These are phyloP conservation scores for Rhizopogon salebrosus DNA, from an alignment of 768 basidiomycete genomes.

Conservation along the genomic window DNA sequence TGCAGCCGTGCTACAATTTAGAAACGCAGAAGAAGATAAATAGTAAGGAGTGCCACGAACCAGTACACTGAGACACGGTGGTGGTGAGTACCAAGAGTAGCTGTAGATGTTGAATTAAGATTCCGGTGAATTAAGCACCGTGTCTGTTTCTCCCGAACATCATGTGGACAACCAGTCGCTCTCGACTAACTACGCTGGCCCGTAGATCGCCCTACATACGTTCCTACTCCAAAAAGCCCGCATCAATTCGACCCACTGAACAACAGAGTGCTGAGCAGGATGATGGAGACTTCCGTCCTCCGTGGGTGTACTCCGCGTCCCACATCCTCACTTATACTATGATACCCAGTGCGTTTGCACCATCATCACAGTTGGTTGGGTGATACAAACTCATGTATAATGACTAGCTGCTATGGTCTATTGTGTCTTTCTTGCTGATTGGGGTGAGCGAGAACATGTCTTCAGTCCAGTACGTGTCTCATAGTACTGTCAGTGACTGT, in stretches of 20 bases:
- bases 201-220: background rate
- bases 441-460: constrained; percentile 67
- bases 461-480: constrained; percentile 53
- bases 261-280: constrained; percentile 6
- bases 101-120: too few relatives aligned
- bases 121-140: too few relatives aligned
- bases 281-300: constrained; percentile 47
- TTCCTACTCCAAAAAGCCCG: background rate
- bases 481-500: background rate
- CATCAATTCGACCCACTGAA: background rate
- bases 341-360: constrained; percentile 44
- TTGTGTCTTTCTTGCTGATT: constrained; percentile 58
- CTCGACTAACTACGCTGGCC: background rate
- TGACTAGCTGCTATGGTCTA: constrained; percentile 49
- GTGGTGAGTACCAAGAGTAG: too few relatives aligned
- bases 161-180: background rate
- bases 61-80: too few relatives aligned
- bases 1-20: too few relatives aligned
- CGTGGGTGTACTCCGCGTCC: constrained; percentile 54
- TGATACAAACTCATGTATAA: background rate
- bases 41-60: too few relatives aligned
- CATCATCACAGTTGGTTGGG: background rate
- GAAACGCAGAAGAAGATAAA: too few relatives aligned
- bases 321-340: constrained; percentile 47
- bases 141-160: background rate